A percentile compares a stretch with the other conserved stretches of the same genome.
phyloP scores from a whole-genome alignment of 257 asterid species.

The Solanum virginianum region DNA sequence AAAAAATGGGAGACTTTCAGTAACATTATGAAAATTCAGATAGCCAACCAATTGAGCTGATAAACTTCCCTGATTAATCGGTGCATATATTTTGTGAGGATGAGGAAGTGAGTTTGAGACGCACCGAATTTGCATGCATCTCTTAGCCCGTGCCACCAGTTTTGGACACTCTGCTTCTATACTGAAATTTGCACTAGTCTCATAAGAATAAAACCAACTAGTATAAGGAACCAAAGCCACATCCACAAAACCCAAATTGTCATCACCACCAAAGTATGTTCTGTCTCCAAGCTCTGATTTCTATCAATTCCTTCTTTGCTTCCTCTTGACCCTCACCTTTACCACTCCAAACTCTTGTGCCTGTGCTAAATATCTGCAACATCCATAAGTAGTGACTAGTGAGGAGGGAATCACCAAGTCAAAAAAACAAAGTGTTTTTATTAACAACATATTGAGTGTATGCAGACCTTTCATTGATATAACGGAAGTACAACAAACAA shows the following conservation, averaged over 20 bases:
- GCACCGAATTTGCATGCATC: neutral
- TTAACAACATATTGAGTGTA: neutral
- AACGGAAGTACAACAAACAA: neutral
- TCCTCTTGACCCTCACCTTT: neutral
- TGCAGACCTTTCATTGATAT: neutral
- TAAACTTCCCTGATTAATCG: neutral
- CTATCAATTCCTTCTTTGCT: constrained; percentile 1
- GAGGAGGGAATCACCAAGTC: too few species aligned
- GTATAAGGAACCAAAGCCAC: neutral
- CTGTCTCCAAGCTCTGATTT: neutral
- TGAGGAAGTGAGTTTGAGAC: constrained; percentile 3
- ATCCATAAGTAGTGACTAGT: neutral
- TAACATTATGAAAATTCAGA: neutral
- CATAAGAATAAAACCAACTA: neutral
- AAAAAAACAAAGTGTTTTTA: neutral
- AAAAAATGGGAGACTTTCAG: neutral
- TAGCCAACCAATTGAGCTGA: neutral
- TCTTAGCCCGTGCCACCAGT: neutral
- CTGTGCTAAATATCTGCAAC: neutral
- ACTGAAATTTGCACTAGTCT: constrained; percentile 2
- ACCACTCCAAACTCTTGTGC: neutral
- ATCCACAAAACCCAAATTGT: neutral
- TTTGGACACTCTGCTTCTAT: neutral
- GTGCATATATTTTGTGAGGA: constrained; percentile 1
- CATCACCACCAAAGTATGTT: constrained; percentile 2